Conservation (phyloP, 768 basidiomycete genomes). For the Xerocomellus dryophilus region DNA sequence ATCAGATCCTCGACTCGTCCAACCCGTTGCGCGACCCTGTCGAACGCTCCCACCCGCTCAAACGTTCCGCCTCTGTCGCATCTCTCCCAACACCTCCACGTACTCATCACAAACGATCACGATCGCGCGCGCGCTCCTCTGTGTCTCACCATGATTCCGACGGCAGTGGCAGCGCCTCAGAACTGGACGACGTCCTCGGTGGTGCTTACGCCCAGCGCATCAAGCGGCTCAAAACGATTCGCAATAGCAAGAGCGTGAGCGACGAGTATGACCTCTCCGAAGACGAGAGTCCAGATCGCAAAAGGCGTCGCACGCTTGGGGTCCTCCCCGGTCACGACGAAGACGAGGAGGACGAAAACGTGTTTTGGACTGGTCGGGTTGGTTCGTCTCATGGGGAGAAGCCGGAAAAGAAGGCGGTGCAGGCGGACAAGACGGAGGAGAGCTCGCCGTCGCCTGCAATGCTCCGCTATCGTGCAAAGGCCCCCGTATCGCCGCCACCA, state of each 20-base stretch:
- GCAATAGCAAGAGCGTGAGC: constrained; percentile 12
- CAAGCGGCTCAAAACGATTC: constrained; percentile 17
- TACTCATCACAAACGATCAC: constrained; percentile 50
- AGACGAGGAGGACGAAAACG: constrained; percentile 51
- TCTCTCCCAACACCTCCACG: constrained; percentile 67
- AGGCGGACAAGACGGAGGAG: constrained; percentile 10
- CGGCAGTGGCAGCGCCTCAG: constrained; percentile 37
- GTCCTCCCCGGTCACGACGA: constrained; percentile 42
- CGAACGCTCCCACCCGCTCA: constrained; percentile 38
- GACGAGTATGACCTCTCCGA: constrained; percentile 20
- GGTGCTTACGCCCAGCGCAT: constrained; percentile 9
- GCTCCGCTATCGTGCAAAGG: constrained; percentile 34
- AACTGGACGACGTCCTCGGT: constrained; percentile 20
- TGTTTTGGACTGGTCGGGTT: constrained; percentile 25
- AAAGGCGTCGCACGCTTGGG: constrained; percentile 39
- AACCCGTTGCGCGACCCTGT: constrained; percentile 13
- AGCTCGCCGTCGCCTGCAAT: constrained; percentile 37
- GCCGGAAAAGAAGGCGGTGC: constrained; percentile 1
- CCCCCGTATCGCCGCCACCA: constrained; percentile 64
- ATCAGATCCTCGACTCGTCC: constrained; percentile 36
- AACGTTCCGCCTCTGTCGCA: constrained; percentile 61
- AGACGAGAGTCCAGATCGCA: constrained; percentile 24
- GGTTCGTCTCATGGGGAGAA: constrained; percentile 13
- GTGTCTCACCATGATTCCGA: constrained; percentile 46
- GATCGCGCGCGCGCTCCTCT: constrained; percentile 40